Base-by-base conservation (phyloP, 2,329 filamentous ascomycete species). In the Paracoccidioides lutzii region DNA sequence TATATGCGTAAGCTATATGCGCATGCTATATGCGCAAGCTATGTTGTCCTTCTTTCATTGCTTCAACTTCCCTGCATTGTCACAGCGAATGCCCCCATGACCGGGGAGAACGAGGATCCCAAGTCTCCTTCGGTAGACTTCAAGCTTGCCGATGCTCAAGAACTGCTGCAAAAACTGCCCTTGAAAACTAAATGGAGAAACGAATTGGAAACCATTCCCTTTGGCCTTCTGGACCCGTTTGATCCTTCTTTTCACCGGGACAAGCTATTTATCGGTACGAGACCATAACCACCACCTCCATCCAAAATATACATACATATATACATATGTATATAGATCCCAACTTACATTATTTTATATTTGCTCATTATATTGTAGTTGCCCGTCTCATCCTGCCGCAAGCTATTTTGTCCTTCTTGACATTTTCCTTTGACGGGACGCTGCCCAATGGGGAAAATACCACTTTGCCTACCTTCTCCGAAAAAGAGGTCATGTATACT, bases 361-460 rank as follows among this genome's bases (percentile, higher is more conserved):
- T 5, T 51, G 35, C 37, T 51, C 9, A 51, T 35, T 2, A 15
- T 32, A 14, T 33, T 43, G 5, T 41, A 66, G 64, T 66, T 40
- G 64, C 66, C 61, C 62, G 60, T n/a, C 42, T 65, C n/a, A 49
- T 66, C 37, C 64, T 65, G 44, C 61, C 62, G 8, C 63, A 66
- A 49, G 63, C 63, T 0, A 56, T 63, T 8, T 53, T 38, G 5
- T 38, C 60, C 5, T 66, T 66, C 22, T 6, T 64, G 4, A 43
- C 55, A 30, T 65, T 61, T 38, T 55, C 53, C 8, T 0, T 45
- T 8, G 42, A 48, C 2, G 50, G 52, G 1, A 32, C 56, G 0
- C 57, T 66, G 6, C 62, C 62, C 3, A 60, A 63, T 52, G 63
- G 62, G 15, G 59, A 55, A n/a, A 44, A 55, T 9, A 54, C 61